Conservation (phyloP, 352 stramenopile species). For the Phytophthora palmivora region DNA sequence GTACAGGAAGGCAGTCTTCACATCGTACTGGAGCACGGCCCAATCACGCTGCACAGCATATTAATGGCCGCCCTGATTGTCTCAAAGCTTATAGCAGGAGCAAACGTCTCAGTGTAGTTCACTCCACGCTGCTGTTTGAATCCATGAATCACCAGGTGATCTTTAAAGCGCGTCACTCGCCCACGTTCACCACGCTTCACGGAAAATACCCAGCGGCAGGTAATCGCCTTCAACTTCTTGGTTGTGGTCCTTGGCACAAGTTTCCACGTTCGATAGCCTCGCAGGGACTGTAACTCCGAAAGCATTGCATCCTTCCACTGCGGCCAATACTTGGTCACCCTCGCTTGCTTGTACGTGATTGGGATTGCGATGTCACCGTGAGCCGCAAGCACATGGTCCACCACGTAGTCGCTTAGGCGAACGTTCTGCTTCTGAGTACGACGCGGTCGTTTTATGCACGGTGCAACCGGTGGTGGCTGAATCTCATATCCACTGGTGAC, state of each 20-base stretch:
- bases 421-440: background rate
- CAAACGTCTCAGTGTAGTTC: slow-evolving; percentile 25
- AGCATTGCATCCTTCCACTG: slow-evolving; percentile 12
- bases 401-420: slow-evolving; percentile 9
- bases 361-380: background rate
- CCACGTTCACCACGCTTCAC: slow-evolving; percentile 27
- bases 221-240: slow-evolving; percentile 12
- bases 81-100: slow-evolving; percentile 29
- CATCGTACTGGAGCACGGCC: slow-evolving; percentile 6
- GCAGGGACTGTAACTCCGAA: slow-evolving; percentile 3
- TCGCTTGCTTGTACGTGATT: slow-evolving; percentile 11
- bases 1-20: slow-evolving; percentile 15
- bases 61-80: slow-evolving; percentile 16
- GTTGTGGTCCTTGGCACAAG: slow-evolving; percentile 4
- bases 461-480: background rate
- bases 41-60: slow-evolving; percentile 5
- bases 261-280: slow-evolving; percentile 3
- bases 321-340: slow-evolving; percentile 6
- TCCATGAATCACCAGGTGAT: slow-evolving; percentile 21
- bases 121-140: slow-evolving; percentile 26
- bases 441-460: slow-evolving; percentile 16
- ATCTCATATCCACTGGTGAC: slow-evolving; percentile 9
- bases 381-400: background rate
- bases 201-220: slow-evolving; percentile 16
- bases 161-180: slow-evolving; percentile 17